Percentiles rank a stretch among this genome's conserved stretches.
Conservation (phyloP, 2,329 filamentous ascomycete genomes). For the Aureobasidium namibiae region DNA sequence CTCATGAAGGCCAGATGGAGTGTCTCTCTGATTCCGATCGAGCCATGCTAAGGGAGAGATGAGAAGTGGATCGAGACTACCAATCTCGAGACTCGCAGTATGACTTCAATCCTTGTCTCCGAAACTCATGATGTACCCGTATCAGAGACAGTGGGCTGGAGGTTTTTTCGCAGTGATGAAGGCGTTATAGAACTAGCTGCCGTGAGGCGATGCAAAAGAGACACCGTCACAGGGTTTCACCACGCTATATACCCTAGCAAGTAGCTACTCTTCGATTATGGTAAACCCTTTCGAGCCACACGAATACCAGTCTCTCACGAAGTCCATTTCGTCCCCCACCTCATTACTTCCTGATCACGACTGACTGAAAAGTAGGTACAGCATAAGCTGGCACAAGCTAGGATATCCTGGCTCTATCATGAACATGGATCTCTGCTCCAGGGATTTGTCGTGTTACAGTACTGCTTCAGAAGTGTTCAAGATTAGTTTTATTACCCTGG, state of each 20-base stretch:
- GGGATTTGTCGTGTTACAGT: too few relatives aligned
- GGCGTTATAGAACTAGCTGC: neutral
- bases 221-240: neutral
- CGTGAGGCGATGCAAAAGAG: neutral
- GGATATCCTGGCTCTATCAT: too few relatives aligned
- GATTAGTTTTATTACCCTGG: neutral
- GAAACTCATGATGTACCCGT: neutral
- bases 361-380: too few relatives aligned
- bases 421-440: too few relatives aligned
- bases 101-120: neutral
- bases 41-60: neutral
- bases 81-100: neutral
- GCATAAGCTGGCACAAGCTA: too few relatives aligned
- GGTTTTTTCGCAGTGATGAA: neutral
- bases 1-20: neutral
- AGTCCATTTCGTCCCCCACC: too few relatives aligned
- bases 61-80: neutral
- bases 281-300: too few relatives aligned
- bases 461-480: too few relatives aligned
- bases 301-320: too few relatives aligned
- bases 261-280: neutral
- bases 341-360: neutral
- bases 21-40: neutral
- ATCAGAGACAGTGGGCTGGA: neutral
- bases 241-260: neutral